Evolutionary conservation across 2,329 filamentous ascomycete species (phyloP).

Genomic region (Botryosphaeria dothidea): DNA sequence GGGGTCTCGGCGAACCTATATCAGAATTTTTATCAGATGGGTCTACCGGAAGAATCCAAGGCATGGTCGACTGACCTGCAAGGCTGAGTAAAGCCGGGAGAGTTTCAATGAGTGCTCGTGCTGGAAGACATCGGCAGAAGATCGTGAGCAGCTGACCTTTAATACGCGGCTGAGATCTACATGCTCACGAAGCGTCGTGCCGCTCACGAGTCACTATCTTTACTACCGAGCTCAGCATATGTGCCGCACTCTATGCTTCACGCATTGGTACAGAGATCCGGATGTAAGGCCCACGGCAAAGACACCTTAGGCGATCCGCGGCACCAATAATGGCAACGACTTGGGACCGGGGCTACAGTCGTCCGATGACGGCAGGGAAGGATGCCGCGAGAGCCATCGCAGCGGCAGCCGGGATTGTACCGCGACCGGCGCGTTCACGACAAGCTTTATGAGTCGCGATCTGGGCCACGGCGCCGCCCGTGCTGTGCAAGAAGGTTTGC

Average conservation of each 20-base stretch:
- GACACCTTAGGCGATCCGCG: background rate
- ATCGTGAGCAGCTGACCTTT: conserved; percentile 12
- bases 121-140: background rate
- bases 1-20: background rate
- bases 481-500: background rate
- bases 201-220: background rate
- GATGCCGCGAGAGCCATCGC: background rate
- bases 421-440: background rate
- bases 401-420: background rate
- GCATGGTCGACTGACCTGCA: background rate
- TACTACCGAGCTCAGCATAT: background rate
- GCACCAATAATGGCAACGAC: background rate
- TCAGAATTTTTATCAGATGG: background rate
- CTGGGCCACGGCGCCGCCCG: background rate
- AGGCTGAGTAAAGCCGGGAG: background rate
- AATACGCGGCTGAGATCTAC: conserved; percentile 1
- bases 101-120: background rate
- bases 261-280: background rate
- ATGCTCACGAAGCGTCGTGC: background rate
- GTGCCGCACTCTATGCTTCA: conserved; percentile 5
- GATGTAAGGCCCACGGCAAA: background rate
- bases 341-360: background rate
- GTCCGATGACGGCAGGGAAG: conserved; percentile 3
- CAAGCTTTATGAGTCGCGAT: conserved; percentile 2
- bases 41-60: background rate